Evolutionary conservation across 768 basidiomycete genomes (phyloP).

Genomic region (Lactifluus volemus): DNA sequence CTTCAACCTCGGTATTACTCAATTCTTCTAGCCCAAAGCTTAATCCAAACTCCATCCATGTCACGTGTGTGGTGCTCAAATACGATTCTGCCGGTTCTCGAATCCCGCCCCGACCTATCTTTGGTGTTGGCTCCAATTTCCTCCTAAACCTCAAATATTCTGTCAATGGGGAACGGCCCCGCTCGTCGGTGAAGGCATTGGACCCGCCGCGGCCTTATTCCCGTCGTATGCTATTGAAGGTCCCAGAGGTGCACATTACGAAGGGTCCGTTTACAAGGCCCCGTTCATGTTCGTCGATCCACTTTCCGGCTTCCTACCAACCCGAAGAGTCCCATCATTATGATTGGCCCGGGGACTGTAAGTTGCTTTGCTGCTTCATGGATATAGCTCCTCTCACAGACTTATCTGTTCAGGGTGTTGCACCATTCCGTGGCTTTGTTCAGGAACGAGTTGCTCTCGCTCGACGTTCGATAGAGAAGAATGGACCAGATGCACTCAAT

Average conservation of each 20-base stretch:
- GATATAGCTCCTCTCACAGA: constrained; percentile 9
- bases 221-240: constrained; percentile 86
- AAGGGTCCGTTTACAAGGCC: constrained; percentile 70
- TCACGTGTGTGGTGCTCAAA: constrained; percentile 92
- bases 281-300: constrained; percentile 90
- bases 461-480: constrained; percentile 90
- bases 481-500: constrained; percentile 82
- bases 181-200: constrained; percentile 30
- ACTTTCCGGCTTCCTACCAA: constrained; percentile 97
- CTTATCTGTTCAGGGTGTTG: constrained; percentile 65
- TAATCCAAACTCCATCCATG: constrained; percentile 81
- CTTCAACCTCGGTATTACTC: constrained; percentile 98
- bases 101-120: constrained; percentile 58
- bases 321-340: constrained; percentile 96
- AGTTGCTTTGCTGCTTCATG: constrained; percentile 28
- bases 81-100: constrained; percentile 62
- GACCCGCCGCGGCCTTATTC: constrained; percentile 33
- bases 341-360: constrained; percentile 98
- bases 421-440: constrained; percentile 97
- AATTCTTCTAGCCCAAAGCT: constrained; percentile 97
- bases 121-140: constrained; percentile 93
- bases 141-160: constrained; percentile 86
- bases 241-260: constrained; percentile 77
- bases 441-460: constrained; percentile 97
- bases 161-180: constrained; percentile 48